These are phyloP conservation scores for Ophiognomonia clavigignenti-juglandacearum DNA, from an alignment of 2,329 filamentous ascomycete genomes.

Conservation along the genomic window DNA sequence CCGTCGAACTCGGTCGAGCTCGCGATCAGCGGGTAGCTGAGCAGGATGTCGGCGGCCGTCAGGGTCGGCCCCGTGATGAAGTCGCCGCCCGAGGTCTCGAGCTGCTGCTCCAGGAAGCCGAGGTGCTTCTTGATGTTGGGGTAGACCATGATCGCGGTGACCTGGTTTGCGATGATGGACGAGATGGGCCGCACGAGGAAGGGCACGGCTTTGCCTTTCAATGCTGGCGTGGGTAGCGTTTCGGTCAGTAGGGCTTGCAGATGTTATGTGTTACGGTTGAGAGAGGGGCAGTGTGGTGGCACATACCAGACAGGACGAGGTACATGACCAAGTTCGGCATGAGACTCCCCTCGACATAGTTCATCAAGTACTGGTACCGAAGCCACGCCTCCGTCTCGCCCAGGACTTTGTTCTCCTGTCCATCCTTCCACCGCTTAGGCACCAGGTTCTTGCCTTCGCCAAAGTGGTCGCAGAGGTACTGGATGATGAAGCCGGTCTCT, in stretches of 20 bases:
- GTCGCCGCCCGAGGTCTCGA: conserved; percentile 37
- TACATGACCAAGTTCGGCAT: conserved; percentile 66
- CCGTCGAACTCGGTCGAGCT: conserved; percentile 33
- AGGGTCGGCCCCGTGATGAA: conserved; percentile 47
- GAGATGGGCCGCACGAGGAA: conserved; percentile 52
- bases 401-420: conserved; percentile 51
- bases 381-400: conserved; percentile 59
- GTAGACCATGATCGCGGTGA: conserved; percentile 36
- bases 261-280: too few species aligned
- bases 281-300: too few species aligned
- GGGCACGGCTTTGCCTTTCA: conserved; percentile 42
- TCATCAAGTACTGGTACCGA: conserved; percentile 65
- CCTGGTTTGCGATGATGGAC: conserved; percentile 36
- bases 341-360: conserved; percentile 80
- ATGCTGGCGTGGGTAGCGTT: too few species aligned
- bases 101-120: conserved; percentile 43
- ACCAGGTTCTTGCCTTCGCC: conserved; percentile 40
- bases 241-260: too few species aligned
- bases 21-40: conserved; percentile 48
- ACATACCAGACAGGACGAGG: conserved; percentile 54
- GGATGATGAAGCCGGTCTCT: conserved; percentile 75
- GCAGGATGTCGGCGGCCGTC: conserved; percentile 48
- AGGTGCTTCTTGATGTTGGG: conserved; percentile 46
- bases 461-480: conserved; percentile 73
- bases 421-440: conserved; percentile 50